Conservation (phyloP, 805 yeast species). For the Yamadazyma phyllophila region DNA sequence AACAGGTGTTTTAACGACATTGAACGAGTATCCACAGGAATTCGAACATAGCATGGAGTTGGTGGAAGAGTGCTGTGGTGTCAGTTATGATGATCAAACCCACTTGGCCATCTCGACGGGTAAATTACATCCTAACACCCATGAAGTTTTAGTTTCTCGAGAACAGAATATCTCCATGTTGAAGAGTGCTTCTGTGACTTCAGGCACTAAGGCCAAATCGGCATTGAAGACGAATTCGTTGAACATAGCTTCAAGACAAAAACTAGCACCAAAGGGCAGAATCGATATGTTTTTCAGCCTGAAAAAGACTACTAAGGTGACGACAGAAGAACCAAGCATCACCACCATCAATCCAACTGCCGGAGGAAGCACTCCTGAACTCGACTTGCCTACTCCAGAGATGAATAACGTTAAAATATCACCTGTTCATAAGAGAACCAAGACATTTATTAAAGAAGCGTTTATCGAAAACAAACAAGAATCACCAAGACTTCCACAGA, state of each 20-base stretch:
- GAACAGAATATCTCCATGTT: slow-evolving; percentile 34
- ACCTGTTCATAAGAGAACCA: slow-evolving; percentile 15
- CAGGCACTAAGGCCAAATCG: neutral
- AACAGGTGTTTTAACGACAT: slow-evolving; percentile 45
- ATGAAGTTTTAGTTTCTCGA: slow-evolving; percentile 45
- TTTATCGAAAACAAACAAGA: too few species aligned
- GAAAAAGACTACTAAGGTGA: slow-evolving; percentile 1
- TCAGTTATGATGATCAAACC: slow-evolving; percentile 33
- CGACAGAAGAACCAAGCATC: neutral
- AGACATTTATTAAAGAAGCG: slow-evolving; percentile 8
- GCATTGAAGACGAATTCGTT: neutral
- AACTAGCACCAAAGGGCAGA: slow-evolving; percentile 4
- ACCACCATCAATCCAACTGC: too few species aligned
- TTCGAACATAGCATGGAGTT: slow-evolving; percentile 41
- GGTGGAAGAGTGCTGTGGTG: slow-evolving; percentile 47
- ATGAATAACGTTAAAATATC: slow-evolving; percentile 9
- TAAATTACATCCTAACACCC: slow-evolving; percentile 61
- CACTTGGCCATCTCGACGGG: slow-evolving; percentile 65
- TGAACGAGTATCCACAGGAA: slow-evolving; percentile 53
- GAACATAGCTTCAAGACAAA: neutral
- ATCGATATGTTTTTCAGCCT: slow-evolving; percentile 12
- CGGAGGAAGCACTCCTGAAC: neutral
- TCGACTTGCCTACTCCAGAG: neutral
- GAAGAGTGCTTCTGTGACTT: slow-evolving; percentile 18
- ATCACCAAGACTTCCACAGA: slow-evolving; percentile 9